A percentile compares a stretch with the other conserved stretches of the same genome.
Conservation (phyloP, 2,329 filamentous ascomycete genomes). For the Metarhizium robertsii region DNA sequence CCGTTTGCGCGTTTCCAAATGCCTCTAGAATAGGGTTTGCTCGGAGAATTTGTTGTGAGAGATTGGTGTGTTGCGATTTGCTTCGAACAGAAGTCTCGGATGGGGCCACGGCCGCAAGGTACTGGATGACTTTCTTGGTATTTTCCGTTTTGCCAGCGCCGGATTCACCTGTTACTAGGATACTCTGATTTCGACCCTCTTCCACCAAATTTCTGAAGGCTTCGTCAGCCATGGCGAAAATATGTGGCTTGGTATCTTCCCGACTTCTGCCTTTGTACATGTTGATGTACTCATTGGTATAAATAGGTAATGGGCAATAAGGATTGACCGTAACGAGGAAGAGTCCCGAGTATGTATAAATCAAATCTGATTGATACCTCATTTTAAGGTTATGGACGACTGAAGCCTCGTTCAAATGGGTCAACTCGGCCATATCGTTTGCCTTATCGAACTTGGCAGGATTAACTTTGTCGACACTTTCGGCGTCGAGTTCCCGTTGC, state of each 20-base stretch:
- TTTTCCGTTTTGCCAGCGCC: conserved; percentile 98
- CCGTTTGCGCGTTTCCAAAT: conserved; percentile 96
- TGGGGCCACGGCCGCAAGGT: conserved; percentile 87
- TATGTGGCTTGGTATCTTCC: conserved; percentile 94
- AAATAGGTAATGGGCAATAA: conserved; percentile 90
- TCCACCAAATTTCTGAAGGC: conserved; percentile 94
- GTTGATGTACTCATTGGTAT: conserved; percentile 92
- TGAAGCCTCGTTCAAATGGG: conserved; percentile 93
- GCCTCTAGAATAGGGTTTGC: conserved; percentile 97
- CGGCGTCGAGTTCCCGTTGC: conserved; percentile 79
- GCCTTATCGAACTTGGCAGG: conserved; percentile 99
- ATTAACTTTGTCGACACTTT: conserved; percentile 96
- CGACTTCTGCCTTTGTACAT: conserved; percentile 91
- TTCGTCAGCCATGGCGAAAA: conserved; percentile 94
- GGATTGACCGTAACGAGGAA: conserved; percentile 97
- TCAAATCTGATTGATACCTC: conserved; percentile 90
- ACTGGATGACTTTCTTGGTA: conserved; percentile 99
- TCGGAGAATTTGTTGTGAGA: conserved; percentile 91
- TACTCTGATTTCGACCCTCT: conserved; percentile 93
- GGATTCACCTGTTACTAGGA: conserved; percentile 94
- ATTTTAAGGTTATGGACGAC: conserved; percentile 95
- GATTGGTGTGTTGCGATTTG: conserved; percentile 61
- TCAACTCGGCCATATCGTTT: conserved; percentile 97
- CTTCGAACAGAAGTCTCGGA: conserved; percentile 62
- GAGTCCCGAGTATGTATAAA: conserved; percentile 95